A percentile compares a stretch with the other conserved stretches of the same genome.
phyloP scores from a whole-genome alignment of 2,329 filamentous ascomycete species.

The Amauroascus niger region DNA sequence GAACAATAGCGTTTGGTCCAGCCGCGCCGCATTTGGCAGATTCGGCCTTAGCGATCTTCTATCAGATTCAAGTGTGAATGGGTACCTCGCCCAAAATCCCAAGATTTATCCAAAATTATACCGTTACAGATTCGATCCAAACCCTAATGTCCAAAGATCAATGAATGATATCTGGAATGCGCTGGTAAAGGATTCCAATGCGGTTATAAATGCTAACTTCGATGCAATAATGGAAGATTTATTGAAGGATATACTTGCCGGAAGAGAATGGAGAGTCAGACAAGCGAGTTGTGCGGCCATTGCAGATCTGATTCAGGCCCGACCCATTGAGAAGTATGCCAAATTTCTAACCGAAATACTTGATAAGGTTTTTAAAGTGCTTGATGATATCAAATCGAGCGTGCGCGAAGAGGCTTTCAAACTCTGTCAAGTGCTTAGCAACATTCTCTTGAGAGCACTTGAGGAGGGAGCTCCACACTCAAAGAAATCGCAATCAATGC shows the following conservation, averaged over 20 bases:
- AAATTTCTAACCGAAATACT: slow-evolving; percentile 78
- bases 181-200: slow-evolving; percentile 76
- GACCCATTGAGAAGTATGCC: slow-evolving; percentile 66
- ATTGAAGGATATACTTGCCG: slow-evolving; percentile 66
- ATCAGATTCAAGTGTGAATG: slow-evolving; percentile 64
- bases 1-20: slow-evolving; percentile 94
- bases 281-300: slow-evolving; percentile 89
- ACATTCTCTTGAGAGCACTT: slow-evolving; percentile 72
- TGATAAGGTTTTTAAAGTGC: slow-evolving; percentile 73
- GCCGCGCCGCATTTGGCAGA: slow-evolving; percentile 86
- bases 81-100: slow-evolving; percentile 66
- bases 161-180: slow-evolving; percentile 99
- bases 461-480: slow-evolving; percentile 61
- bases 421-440: slow-evolving; percentile 74
- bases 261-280: slow-evolving; percentile 85
- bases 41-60: slow-evolving; percentile 89
- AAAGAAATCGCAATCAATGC: slow-evolving; percentile 65
- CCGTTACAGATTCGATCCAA: slow-evolving; percentile 90
- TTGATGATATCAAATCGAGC: slow-evolving; percentile 91
- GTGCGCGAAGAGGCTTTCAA: slow-evolving; percentile 72
- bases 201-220: slow-evolving; percentile 70
- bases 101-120: slow-evolving; percentile 94
- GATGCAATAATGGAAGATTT: slow-evolving; percentile 82
- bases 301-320: slow-evolving; percentile 74
- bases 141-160: slow-evolving; percentile 79